phyloP scores from a whole-genome alignment of 2,329 filamentous ascomycete species.

The Aspergillus japonicus region DNA sequence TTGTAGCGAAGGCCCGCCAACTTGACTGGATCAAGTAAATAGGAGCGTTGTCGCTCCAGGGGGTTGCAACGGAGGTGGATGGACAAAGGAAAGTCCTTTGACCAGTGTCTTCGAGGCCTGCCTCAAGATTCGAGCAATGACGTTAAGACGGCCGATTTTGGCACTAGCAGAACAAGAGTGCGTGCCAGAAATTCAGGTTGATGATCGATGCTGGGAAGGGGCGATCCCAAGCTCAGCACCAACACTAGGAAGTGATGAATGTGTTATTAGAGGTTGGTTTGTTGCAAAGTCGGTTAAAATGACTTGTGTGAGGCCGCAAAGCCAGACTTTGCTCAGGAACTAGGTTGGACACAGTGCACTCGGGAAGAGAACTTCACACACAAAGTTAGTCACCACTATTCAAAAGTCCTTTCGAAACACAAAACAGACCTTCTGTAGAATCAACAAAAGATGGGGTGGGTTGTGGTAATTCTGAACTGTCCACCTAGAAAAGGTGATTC shows the following conservation, averaged over 20 bases:
- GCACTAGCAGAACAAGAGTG: not conserved
- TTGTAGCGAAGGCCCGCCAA: conserved; percentile 81
- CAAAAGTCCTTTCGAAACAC: not conserved
- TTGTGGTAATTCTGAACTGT: not conserved
- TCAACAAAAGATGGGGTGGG: not conserved
- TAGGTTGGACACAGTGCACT: conserved; percentile 9
- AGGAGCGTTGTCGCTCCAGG: conserved; percentile 44
- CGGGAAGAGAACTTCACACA: conserved; percentile 8
- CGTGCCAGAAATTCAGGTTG: not conserved
- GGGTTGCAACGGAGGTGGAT: conserved; percentile 23
- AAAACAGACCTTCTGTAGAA: not conserved
- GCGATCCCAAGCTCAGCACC: not conserved
- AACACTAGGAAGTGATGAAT: not conserved
- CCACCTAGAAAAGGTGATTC: too few relatives aligned
- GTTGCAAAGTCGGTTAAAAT: not conserved
- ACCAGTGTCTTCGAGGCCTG: conserved; percentile 16
- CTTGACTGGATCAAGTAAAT: conserved; percentile 66
- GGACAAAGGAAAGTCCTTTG: conserved; percentile 13
- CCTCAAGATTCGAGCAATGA: conserved; percentile 16
- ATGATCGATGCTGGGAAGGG: not conserved
- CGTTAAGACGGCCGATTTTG: conserved; percentile 1
- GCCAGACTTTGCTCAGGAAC: not conserved
- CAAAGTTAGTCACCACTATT: not conserved
- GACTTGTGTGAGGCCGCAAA: not conserved
- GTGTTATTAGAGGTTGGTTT: not conserved